phyloP scores from a whole-genome alignment of 257 asterid species.

The Ligustrum vulgare region DNA sequence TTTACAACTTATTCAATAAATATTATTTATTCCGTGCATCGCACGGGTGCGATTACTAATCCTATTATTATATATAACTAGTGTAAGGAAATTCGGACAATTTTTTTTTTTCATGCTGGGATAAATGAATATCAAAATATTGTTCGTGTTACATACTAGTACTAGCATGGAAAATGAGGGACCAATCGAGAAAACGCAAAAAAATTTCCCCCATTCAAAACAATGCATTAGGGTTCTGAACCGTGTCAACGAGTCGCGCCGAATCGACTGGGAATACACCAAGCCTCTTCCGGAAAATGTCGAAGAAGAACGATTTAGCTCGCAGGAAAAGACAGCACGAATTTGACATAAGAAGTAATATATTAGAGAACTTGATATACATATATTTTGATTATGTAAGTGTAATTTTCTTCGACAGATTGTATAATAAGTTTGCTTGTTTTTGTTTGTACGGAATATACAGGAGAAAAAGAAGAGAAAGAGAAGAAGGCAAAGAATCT shows the following conservation, averaged over 20 bases:
- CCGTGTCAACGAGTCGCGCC: neutral
- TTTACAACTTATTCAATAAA: no score
- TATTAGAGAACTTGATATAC: neutral
- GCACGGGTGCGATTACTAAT: no score
- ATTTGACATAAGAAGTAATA: slow-evolving; percentile 62
- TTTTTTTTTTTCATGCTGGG: no score
- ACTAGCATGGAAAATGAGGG: slow-evolving; percentile 6
- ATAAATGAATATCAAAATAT: no score
- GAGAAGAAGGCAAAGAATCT: slow-evolving; percentile 73
- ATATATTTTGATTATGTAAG: neutral
- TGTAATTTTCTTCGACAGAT: neutral
- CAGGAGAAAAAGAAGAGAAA: slow-evolving; percentile 73
- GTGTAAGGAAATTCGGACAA: no score
- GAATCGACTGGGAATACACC: slow-evolving; percentile 18
- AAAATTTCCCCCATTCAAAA: neutral
- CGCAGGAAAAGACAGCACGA: slow-evolving; percentile 77
- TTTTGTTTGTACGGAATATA: slow-evolving; percentile 14
- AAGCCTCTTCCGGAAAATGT: slow-evolving; percentile 40
- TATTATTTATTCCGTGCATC: no score
- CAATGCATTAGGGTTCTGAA: slow-evolving; percentile 31
- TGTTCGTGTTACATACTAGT: no score
- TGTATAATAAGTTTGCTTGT: neutral
- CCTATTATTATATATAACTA: no score
- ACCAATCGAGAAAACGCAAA: neutral
- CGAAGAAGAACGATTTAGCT: slow-evolving; percentile 93